Evolutionary conservation across 192 early-diverging fungal species (phyloP), one percentile per base, ranked within the genome.

Genomic region (Spinellus fusiger): DNA sequence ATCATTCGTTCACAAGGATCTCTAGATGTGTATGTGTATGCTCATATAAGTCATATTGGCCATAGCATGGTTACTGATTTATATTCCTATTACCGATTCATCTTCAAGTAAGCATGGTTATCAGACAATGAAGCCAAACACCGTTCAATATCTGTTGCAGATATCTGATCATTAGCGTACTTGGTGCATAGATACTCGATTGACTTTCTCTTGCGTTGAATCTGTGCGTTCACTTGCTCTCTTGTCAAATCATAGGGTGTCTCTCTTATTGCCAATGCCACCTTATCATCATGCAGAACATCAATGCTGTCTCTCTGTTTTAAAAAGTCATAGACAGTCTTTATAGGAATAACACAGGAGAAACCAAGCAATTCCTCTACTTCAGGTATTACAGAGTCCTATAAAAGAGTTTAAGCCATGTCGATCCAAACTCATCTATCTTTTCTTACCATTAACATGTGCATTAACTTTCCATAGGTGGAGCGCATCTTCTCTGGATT

Each of bases 1-100:
- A 86, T 72, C 90, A 99, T 96, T 62, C 90, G 88, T 52, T 95
- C 91, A 75, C 97, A 99, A 3, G 96, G 93, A 70, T 99, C 97
- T 47, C 95, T 81, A 66, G 67, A 49, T 7, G 46, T 56, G 20
- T 15, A 28, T 37, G 26, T 0, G 28, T 22, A 5, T 6, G n/a
- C n/a, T 65, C 46, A 61, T 26, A 28, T 46, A 27, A 50, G 16
- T 5, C 35, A 54, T 20, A 53, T 15, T 40, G 22, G 8, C 12
- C 8, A 22, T 5, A 4, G 20, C 16, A 35, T 48, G 18, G 20
- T 29, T 52, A 12, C 47, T 15, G 15, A 37, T 61, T 26, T 40
- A 23, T 44, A 23, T 34, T 27, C 4, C 28, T n/a, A 59, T 74
- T 81, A 85, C 78, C 80, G 83, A 65, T 88, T 90, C 37, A 82